A percentile compares a stretch with the other conserved stretches of the same genome.
phyloP scores from a whole-genome alignment of 208 protist species.

The Trypanosoma scelopori region DNA sequence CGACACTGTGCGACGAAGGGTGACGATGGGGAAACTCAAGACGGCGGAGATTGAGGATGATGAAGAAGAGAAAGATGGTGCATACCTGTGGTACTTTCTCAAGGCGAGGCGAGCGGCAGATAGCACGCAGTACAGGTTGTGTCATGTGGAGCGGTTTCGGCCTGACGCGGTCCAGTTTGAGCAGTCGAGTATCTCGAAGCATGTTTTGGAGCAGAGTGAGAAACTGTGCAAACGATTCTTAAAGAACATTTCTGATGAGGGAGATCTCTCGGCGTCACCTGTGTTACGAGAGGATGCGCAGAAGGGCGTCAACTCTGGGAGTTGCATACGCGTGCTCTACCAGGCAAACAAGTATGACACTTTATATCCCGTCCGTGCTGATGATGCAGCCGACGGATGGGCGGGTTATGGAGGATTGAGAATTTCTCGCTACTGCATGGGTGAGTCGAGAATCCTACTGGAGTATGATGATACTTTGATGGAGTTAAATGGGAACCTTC shows the following conservation, averaged over 20 bases:
- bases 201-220: neutral
- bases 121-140: neutral
- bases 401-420: neutral
- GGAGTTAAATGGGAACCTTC: neutral
- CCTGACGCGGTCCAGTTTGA: neutral
- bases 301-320: too few relatives aligned
- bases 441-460: slow-evolving; percentile 4
- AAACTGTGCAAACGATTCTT: slow-evolving; percentile 5
- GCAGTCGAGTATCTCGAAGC: neutral
- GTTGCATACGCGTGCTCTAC: neutral
- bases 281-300: neutral
- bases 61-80: neutral
- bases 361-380: neutral
- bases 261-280: neutral
- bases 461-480: slow-evolving; percentile 11
- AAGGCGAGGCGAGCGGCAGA: neutral
- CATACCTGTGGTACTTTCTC: slow-evolving; percentile 16
- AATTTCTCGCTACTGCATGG: neutral
- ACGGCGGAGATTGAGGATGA: neutral
- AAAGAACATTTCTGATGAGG: neutral
- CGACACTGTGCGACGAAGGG: neutral
- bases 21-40: neutral
- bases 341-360: neutral
- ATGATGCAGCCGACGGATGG: neutral
- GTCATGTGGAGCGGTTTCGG: slow-evolving; percentile 8